Evolutionary conservation across 1,284 basidiomycete species (phyloP).

Genomic region (Gastroboletus turbinatus): DNA sequence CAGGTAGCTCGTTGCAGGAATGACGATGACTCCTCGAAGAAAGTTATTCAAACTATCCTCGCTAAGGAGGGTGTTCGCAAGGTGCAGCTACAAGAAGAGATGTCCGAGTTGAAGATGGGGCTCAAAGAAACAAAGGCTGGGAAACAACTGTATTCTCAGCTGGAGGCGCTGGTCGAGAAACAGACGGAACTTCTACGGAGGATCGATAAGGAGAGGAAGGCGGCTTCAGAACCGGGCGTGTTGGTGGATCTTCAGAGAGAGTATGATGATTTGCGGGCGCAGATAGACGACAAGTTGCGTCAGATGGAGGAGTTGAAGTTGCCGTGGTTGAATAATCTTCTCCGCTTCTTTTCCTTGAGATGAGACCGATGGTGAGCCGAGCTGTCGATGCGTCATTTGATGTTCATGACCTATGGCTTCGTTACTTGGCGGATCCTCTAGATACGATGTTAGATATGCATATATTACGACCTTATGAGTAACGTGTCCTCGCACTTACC

Average conservation of each 20-base stretch:
- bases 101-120: constrained; percentile 1
- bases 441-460: background rate
- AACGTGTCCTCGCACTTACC: background rate
- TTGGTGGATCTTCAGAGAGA: constrained; percentile 10
- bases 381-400: background rate
- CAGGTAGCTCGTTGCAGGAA: constrained; percentile 1
- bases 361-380: background rate
- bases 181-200: constrained; percentile 5
- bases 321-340: background rate
- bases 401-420: background rate
- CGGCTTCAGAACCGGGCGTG: background rate
- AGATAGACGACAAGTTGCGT: constrained; percentile 10
- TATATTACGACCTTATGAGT: background rate
- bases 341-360: constrained; percentile 1
- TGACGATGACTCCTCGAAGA: constrained; percentile 6
- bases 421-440: background rate
- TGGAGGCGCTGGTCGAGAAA: constrained; percentile 3
- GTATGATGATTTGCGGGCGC: constrained; percentile 2
- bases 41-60: constrained; percentile 9
- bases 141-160: constrained; percentile 4
- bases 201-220: constrained; percentile 8
- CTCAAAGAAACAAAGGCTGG: constrained; percentile 8
- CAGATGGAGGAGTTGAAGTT: constrained; percentile 19
- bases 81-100: constrained; percentile 8
- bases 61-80: background rate